Base-by-base conservation (phyloP, 441 rosid species). In the Cnidoscolus chayamansa region DNA sequence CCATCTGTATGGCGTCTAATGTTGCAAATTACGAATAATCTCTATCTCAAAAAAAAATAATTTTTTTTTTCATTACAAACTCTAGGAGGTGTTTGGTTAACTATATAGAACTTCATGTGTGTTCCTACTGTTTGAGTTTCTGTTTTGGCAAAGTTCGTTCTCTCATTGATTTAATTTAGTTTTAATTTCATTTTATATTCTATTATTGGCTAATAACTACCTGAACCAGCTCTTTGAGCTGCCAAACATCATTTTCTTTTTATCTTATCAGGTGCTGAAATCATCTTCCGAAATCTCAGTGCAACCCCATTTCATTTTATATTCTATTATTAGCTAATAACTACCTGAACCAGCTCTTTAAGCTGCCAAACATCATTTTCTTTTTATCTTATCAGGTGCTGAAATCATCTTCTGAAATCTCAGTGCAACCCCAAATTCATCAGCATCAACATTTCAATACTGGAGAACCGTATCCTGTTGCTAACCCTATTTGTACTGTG, bases 401-500 rank as follows among this genome's bases (percentile, higher is more conserved):
- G 72, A 53, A 75, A 79, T 78, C 76, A n/a, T 75, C 80, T 72
- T 68, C 78, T 6, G 74, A 79, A 75, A 64, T 78, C 49, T 63
- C 64, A 8, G 74, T 78, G 76, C 82, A 68, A 69, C 72, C 81
- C 45, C 81, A 66, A 59, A 63, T 76, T 64, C 78, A 73, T 81
- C 88, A 80, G 68, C 83, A 76, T 63, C 88, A 88, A 58, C 62
- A 76, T 66, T 76, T 63, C 37, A 63, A 76, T 54, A 69, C 65
- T 53, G 79, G 80, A 72, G 92, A 89, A 72, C 67, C 71, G 60
- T 59, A 53, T 65, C 50, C 69, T 58, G 79, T 43, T 70, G 67
- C 82, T 54, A 76, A 65, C 76, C 77, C 89, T 73, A 76, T 72
- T 12, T 61, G 87, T n/a, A 32, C 79, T 65, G 79, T 81, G 70